Evolutionary conservation across 192 early-diverging fungal genomes (phyloP).

Genomic region (Chytriomyces sp.): DNA sequence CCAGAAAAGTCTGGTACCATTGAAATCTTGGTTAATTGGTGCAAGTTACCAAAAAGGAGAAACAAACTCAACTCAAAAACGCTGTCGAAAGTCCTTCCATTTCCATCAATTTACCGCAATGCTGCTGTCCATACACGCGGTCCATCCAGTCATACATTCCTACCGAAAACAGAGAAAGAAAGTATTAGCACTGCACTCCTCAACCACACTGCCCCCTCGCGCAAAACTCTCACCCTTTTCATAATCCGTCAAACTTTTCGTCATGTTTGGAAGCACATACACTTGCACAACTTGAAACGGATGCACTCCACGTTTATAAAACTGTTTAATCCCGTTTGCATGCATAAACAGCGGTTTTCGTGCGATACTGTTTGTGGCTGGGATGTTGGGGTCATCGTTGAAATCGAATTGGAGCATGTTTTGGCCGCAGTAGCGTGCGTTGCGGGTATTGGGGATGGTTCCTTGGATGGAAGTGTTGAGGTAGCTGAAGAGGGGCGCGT

Average conservation of each 20-base stretch:
- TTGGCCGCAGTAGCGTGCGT: conserved; percentile 20
- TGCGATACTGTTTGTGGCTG: not conserved
- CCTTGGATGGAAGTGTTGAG: no score
- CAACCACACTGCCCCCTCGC: no score
- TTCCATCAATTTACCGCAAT: not conserved
- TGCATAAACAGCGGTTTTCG: conserved; percentile 20
- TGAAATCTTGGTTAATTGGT: not conserved
- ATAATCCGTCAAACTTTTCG: not conserved
- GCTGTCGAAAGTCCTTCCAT: not conserved
- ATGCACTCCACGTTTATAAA: conserved; percentile 9
- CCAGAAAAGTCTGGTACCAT: not conserved
- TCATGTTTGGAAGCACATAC: conserved; percentile 3
- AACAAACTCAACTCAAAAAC: not conserved
- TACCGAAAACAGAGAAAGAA: no score
- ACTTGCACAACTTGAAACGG: conserved; percentile 24
- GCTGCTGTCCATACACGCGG: not conserved
- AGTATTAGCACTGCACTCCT: no score
- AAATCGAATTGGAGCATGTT: conserved; percentile 21
- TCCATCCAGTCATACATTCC: conserved; percentile 20
- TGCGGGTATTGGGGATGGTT: not conserved
- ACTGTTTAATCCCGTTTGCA: conserved; percentile 27
- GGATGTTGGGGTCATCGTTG: not conserved
- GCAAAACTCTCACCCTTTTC: no score
- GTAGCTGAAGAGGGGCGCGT: no score
- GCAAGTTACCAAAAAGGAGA: no score